phyloP scores from a whole-genome alignment of 768 basidiomycete genomes.

The Leccinellum luteum region DNA sequence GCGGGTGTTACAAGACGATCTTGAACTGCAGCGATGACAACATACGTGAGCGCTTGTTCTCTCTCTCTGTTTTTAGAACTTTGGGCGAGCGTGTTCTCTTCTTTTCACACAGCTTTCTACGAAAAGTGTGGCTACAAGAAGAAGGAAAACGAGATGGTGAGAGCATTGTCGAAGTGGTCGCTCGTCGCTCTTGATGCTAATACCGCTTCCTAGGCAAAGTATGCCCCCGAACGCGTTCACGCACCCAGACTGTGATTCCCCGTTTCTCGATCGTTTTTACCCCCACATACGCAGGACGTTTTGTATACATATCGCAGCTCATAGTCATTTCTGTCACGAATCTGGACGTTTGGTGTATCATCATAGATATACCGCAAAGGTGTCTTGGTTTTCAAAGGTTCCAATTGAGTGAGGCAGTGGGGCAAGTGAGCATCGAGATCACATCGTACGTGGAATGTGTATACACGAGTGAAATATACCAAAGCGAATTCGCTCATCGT shows the following conservation, averaged over 20 bases:
- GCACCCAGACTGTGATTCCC: slow-evolving; percentile 19
- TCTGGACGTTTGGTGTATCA: slow-evolving; percentile 9
- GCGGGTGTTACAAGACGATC: slow-evolving; percentile 95
- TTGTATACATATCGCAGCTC: slow-evolving; percentile 7
- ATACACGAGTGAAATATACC: slow-evolving; percentile 14
- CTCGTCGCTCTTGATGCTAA: slow-evolving; percentile 8
- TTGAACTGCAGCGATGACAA: slow-evolving; percentile 91
- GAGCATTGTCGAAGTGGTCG: slow-evolving; percentile 2
- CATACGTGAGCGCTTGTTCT: slow-evolving; percentile 63
- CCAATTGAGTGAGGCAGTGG: background rate
- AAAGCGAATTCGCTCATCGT: slow-evolving; percentile 43
- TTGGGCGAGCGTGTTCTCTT: slow-evolving; percentile 3
- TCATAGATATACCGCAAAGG: slow-evolving; percentile 3
- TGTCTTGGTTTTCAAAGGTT: background rate
- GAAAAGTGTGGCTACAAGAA: slow-evolving; percentile 90
- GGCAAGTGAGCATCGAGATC: slow-evolving; percentile 11
- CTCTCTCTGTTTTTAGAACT: background rate
- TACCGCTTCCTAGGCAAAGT: slow-evolving; percentile 47
- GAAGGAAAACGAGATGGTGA: slow-evolving; percentile 93
- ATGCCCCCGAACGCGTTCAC: slow-evolving; percentile 42
- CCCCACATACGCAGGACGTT: slow-evolving; percentile 7
- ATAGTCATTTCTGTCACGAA: background rate
- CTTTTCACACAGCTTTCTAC: slow-evolving; percentile 74
- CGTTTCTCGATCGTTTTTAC: background rate
- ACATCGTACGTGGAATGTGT: slow-evolving; percentile 22